Evolutionary conservation across 2,329 filamentous ascomycete genomes (phyloP).

Genomic region (Diplodia sapinea): DNA sequence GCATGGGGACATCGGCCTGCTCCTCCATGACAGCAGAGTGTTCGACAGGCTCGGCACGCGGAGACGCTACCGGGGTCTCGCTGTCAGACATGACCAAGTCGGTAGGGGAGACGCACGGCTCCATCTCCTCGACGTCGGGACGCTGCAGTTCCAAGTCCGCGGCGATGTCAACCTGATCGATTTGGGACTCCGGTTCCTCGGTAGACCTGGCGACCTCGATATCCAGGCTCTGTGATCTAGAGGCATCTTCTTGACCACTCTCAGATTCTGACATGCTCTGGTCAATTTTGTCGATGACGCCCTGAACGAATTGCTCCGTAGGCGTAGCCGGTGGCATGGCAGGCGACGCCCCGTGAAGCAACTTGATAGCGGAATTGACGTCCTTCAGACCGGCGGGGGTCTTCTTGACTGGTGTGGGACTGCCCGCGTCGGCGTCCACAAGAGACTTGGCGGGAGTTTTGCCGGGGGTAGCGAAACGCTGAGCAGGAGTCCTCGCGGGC

Average conservation of each 20-base stretch:
- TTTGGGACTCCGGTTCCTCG: slow-evolving; percentile 1
- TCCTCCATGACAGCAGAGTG: neutral
- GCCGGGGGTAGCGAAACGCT: slow-evolving; percentile 24
- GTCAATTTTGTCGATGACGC: slow-evolving; percentile 29
- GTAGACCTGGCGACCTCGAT: slow-evolving; percentile 10
- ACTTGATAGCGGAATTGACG: slow-evolving; percentile 21
- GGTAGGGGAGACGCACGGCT: slow-evolving; percentile 1
- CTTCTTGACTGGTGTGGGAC: slow-evolving; percentile 23
- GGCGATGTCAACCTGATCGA: neutral
- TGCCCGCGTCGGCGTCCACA: slow-evolving; percentile 14
- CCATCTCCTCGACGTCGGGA: neutral
- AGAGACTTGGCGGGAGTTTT: slow-evolving; percentile 19
- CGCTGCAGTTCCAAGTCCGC: slow-evolving; percentile 1
- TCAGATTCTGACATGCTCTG: slow-evolving; percentile 22
- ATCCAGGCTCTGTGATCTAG: neutral
- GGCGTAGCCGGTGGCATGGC: slow-evolving; percentile 13
- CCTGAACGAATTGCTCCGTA: slow-evolving; percentile 26
- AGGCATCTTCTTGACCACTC: neutral
- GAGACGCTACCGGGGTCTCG: neutral
- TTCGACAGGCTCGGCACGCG: neutral
- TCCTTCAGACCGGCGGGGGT: slow-evolving; percentile 29
- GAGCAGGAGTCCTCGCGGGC: slow-evolving; percentile 23
- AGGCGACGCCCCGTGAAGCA: slow-evolving; percentile 23
- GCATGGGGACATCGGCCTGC: neutral
- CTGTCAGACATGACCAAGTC: slow-evolving; percentile 19